Evolutionary conservation across 192 early-diverging fungal genomes (phyloP).

Genomic region (Coemansia guatemalensis): DNA sequence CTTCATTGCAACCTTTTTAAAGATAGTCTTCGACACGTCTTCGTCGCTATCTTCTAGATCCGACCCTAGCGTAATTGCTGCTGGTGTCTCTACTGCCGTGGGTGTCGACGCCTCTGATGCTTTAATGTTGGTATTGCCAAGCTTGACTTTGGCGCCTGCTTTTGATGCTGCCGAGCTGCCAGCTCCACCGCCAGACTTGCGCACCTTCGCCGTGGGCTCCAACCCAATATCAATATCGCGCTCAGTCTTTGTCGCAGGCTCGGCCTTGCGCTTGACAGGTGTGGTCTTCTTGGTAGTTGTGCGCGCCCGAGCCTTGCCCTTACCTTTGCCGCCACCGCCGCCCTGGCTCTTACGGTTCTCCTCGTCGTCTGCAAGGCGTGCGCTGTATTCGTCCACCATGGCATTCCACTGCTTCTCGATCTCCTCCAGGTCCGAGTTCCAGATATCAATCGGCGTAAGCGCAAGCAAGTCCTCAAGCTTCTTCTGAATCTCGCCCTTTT

Average conservation of each 20-base stretch:
- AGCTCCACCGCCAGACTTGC: conserved; percentile 2
- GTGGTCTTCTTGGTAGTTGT: conserved; percentile 29
- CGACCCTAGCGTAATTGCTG: conserved; percentile 36
- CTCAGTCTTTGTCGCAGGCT: conserved; percentile 18
- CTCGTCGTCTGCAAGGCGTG: conserved; percentile 41
- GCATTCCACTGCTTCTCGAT: conserved; percentile 83
- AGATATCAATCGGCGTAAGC: conserved; percentile 72
- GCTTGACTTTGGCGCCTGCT: conserved; percentile 1
- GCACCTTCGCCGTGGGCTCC: neutral
- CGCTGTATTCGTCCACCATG: conserved; percentile 38
- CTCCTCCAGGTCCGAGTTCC: conserved; percentile 84
- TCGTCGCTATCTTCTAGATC: conserved; percentile 55
- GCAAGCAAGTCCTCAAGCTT: conserved; percentile 67
- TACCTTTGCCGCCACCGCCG: conserved; percentile 30
- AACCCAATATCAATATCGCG: conserved; percentile 11
- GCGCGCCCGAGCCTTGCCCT: conserved; percentile 27
- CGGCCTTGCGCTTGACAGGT: conserved; percentile 49
- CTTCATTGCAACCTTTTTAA: conserved; percentile 35
- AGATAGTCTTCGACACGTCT: conserved; percentile 34
- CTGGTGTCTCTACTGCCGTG: neutral
- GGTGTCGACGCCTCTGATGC: conserved; percentile 9
- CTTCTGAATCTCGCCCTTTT: conserved; percentile 63
- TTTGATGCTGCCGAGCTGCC: neutral
- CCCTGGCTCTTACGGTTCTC: conserved; percentile 35
- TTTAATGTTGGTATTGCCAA: neutral